Evolutionary conservation across 2,329 filamentous ascomycete genomes (phyloP).

Genomic region (Microdochium bolleyi): DNA sequence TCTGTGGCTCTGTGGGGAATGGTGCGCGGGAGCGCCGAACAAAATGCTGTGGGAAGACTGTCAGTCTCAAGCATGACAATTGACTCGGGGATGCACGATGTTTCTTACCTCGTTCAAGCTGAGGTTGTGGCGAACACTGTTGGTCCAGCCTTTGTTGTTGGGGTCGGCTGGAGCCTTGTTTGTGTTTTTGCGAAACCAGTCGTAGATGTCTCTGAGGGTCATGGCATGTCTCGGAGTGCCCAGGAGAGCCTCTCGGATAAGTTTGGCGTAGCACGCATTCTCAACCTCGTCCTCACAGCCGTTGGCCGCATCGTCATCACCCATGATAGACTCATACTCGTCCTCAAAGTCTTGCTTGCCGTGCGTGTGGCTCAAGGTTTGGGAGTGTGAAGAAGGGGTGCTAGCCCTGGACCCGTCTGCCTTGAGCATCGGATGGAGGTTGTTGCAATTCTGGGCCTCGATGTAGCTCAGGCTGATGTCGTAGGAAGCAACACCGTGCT

Average conservation of each 20-base stretch:
- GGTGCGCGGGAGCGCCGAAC: slow-evolving; percentile 35
- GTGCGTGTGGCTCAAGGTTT: neutral
- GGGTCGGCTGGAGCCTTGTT: slow-evolving; percentile 46
- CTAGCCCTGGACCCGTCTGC: neutral
- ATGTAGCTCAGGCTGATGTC: neutral
- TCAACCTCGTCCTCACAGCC: slow-evolving; percentile 21
- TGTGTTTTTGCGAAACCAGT: slow-evolving; percentile 81
- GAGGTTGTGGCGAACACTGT: slow-evolving; percentile 90
- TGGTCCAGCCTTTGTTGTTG: slow-evolving; percentile 74
- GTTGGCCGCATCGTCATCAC: slow-evolving; percentile 15
- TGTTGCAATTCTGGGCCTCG: slow-evolving; percentile 4
- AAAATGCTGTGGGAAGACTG: slow-evolving; percentile 21
- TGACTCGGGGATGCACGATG: slow-evolving; percentile 11
- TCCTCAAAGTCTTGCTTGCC: neutral
- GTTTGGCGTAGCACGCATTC: slow-evolving; percentile 65
- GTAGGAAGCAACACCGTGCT: neutral
- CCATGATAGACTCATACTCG: slow-evolving; percentile 13
- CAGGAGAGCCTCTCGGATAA: slow-evolving; percentile 72
- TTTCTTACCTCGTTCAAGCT: slow-evolving; percentile 77
- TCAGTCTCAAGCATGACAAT: slow-evolving; percentile 21
- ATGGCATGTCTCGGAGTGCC: slow-evolving; percentile 59
- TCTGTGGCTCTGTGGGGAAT: slow-evolving; percentile 33
- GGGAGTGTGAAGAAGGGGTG: neutral
- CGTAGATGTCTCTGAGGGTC: slow-evolving; percentile 79
- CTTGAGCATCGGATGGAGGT: neutral